phyloP scores from a whole-genome alignment of 345 rosid species.

The Camelina hispida region DNA sequence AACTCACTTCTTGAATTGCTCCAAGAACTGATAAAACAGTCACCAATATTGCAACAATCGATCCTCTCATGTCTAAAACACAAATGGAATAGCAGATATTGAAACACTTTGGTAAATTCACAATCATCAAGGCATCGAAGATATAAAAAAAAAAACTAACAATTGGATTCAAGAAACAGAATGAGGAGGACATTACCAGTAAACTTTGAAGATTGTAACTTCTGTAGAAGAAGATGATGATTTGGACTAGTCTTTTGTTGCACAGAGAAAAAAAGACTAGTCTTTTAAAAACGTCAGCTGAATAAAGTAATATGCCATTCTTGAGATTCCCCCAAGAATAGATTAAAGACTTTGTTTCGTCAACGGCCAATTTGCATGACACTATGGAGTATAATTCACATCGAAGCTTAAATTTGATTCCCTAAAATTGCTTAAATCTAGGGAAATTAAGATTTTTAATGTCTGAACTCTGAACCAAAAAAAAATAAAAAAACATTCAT shows the following conservation, averaged over 20 bases:
- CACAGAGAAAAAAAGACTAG: too few species aligned
- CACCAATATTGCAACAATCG: conserved; percentile 34
- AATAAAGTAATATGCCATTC: conserved; percentile 25
- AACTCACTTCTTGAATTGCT: conserved; percentile 48
- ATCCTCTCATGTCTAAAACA: conserved; percentile 37
- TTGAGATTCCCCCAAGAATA: conserved; percentile 17
- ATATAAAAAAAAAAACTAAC: background rate
- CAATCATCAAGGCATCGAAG: background rate
- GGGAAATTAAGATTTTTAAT: background rate
- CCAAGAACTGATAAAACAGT: conserved; percentile 47
- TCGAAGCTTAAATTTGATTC: conserved; percentile 11
- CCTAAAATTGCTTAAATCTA: background rate
- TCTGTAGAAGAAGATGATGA: background rate
- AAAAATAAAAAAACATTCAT: background rate
- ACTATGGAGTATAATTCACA: background rate
- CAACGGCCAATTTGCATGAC: conserved; percentile 1
- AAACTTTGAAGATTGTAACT: background rate
- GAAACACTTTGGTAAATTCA: background rate
- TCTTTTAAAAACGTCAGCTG: background rate
- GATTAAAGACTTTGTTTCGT: conserved; percentile 3
- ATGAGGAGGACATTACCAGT: conserved; percentile 1
- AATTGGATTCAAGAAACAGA: conserved; percentile 3
- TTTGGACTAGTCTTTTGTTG: too few species aligned
- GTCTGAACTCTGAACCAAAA: background rate
- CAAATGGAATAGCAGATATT: conserved; percentile 7